phyloP scores from a whole-genome alignment of 805 yeast genomes.

The Yamadazyma paraphyllophila region DNA sequence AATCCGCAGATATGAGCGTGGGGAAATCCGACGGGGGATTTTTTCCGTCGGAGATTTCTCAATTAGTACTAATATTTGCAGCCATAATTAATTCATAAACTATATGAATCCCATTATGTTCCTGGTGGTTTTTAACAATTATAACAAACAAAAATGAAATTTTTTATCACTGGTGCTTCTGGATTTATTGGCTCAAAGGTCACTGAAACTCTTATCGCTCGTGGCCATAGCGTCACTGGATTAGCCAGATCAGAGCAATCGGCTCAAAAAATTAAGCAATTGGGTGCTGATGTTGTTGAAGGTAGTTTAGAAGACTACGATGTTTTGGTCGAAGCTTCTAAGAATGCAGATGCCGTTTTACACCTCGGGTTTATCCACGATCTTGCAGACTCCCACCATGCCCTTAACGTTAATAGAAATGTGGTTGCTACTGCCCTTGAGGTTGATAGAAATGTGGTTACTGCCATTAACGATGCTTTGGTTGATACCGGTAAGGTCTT shows the following conservation, averaged over 20 bases:
- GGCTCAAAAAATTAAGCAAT: slow-evolving; percentile 15
- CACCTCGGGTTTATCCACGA: slow-evolving; percentile 38
- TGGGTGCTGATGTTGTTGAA: slow-evolving; percentile 19
- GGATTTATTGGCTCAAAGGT: slow-evolving; percentile 31
- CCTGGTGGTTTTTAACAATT: too few species aligned
- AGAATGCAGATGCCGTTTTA: slow-evolving; percentile 33
- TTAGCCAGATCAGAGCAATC: slow-evolving; percentile 31
- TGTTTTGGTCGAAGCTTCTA: slow-evolving; percentile 22
- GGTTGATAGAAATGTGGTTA: slow-evolving; percentile 26
- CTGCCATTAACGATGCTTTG: slow-evolving; percentile 24
- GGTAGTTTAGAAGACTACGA: slow-evolving; percentile 31
- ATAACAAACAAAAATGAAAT: slow-evolving; percentile 17
- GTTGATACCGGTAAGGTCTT: slow-evolving; percentile 28
- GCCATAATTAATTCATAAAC: too few species aligned
- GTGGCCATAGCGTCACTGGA: slow-evolving; percentile 27
- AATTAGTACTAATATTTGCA: too few species aligned
- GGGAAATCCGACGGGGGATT: too few species aligned
- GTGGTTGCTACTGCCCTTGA: slow-evolving; percentile 13
- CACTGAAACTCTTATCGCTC: slow-evolving; percentile 17
- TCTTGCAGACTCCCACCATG: slow-evolving; percentile 19
- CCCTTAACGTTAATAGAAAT: too few species aligned
- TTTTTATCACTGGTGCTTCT: slow-evolving; percentile 36
- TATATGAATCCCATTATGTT: too few species aligned
- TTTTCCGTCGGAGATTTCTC: too few species aligned
- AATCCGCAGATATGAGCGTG: too few species aligned